Evolutionary conservation across 257 asterid species (phyloP).

Genomic region (Jasminum sambac): DNA sequence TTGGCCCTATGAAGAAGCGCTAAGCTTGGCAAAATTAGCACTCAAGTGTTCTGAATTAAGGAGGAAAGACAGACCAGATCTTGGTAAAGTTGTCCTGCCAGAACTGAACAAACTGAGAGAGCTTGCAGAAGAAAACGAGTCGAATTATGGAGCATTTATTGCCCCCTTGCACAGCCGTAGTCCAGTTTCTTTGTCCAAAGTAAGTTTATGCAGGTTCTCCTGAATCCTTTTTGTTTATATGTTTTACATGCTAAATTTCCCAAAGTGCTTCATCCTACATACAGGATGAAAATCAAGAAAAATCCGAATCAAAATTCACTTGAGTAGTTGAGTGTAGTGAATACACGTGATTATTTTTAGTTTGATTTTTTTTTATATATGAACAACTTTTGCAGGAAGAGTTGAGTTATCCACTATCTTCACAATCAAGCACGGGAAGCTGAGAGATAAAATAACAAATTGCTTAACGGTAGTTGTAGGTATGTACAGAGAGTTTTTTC

Average conservation of each 20-base stretch:
- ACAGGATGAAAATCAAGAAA: neutral
- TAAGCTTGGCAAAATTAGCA: constrained; percentile 58
- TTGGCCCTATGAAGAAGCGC: constrained; percentile 84
- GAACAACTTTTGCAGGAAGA: constrained; percentile 55
- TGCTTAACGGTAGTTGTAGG: constrained; percentile 19
- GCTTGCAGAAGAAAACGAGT: constrained; percentile 54
- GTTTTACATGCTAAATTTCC: neutral
- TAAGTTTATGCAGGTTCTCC: constrained; percentile 33
- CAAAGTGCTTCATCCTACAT: neutral
- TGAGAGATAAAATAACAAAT: constrained; percentile 15
- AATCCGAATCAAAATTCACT: neutral
- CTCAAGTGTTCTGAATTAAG: constrained; percentile 74
- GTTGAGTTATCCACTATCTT: constrained; percentile 43
- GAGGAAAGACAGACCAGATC: constrained; percentile 94
- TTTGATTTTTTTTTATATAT: neutral
- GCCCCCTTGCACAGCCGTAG: constrained; percentile 44
- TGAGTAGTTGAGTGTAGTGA: neutral
- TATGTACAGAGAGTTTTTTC: constrained; percentile 10
- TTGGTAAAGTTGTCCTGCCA: constrained; percentile 70
- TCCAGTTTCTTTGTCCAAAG: constrained; percentile 63
- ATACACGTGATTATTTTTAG: neutral
- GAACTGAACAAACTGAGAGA: constrained; percentile 55
- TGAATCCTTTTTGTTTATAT: neutral
- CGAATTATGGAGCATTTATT: constrained; percentile 21
- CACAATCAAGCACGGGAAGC: constrained; percentile 57